These are phyloP conservation scores for Arachis hypogaea DNA, from an alignment of 306 rosid genomes.

Conservation along the genomic window DNA sequence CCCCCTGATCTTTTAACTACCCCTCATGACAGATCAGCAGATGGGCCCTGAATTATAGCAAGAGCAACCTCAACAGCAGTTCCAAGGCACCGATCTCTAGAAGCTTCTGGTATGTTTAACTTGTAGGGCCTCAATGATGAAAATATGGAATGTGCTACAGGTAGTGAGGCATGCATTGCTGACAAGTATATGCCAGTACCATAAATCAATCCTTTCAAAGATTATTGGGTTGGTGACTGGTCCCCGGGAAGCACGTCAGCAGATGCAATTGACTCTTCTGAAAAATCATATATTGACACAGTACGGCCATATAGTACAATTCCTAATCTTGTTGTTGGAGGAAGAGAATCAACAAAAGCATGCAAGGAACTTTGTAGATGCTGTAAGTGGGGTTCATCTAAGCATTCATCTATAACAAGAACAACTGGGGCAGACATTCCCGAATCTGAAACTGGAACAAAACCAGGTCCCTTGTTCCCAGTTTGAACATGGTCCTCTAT, in stretches of 20 bases:
- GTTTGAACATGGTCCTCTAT: constrained; percentile 74
- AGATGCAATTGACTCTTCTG: constrained; percentile 87
- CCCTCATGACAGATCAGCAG: constrained; percentile 93
- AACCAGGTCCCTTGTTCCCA: constrained; percentile 92
- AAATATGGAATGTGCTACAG: constrained; percentile 89
- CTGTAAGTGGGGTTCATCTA: constrained; percentile 91
- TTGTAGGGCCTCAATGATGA: constrained; percentile 89
- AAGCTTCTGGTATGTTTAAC: constrained; percentile 77
- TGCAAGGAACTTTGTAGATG: constrained; percentile 95
- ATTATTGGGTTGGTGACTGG: constrained; percentile 76
- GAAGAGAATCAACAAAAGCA: constrained; percentile 92
- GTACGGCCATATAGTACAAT: constrained; percentile 86
- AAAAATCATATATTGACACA: constrained; percentile 87
- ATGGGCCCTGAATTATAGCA: constrained; percentile 90
- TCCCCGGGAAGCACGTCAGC: constrained; percentile 98
- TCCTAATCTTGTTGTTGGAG: constrained; percentile 86
- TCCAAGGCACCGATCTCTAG: constrained; percentile 96
- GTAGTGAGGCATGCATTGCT: constrained; percentile 90
- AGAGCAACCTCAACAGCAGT: constrained; percentile 98
- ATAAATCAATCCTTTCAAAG: constrained; percentile 74
- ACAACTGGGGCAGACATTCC: constrained; percentile 90
- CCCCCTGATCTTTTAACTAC: constrained; percentile 85
- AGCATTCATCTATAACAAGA: constrained; percentile 89
- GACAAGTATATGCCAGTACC: constrained; percentile 95
- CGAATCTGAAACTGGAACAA: constrained; percentile 92